A percentile compares a stretch with the other conserved stretches of the same genome.
phyloP scores from a whole-genome alignment of 164 flowering plant genomes.

The Vitis rotundifolia region DNA sequence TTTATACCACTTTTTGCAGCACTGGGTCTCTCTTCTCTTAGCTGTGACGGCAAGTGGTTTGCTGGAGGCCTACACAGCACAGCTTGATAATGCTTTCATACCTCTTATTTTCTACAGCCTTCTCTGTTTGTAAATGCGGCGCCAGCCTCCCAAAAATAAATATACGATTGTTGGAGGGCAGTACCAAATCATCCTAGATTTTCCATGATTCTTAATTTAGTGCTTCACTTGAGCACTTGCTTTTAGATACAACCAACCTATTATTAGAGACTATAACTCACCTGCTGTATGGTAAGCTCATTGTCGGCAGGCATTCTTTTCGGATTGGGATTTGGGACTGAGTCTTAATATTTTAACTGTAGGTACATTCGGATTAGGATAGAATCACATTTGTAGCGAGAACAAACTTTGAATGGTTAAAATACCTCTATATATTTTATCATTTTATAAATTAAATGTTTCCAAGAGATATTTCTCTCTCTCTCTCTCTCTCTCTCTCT shows the following conservation, averaged over 20 bases:
- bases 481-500: too few relatives aligned
- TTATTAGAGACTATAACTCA: background rate
- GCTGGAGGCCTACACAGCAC: slow-evolving; percentile 97
- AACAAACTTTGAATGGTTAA: too few relatives aligned
- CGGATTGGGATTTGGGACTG: background rate
- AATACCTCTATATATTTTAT: too few relatives aligned
- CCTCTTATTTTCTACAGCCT: slow-evolving; percentile 93
- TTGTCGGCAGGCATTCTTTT: background rate
- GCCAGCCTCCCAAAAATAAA: background rate
- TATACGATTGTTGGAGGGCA: background rate
- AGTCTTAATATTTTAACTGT: background rate
- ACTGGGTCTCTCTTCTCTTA: slow-evolving; percentile 74
- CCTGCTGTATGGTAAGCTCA: background rate
- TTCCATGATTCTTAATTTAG: background rate
- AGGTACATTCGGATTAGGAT: background rate
- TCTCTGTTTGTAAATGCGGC: slow-evolving; percentile 61
- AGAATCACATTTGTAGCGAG: too few relatives aligned
- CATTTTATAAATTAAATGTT: too few relatives aligned
- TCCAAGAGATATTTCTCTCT: too few relatives aligned
- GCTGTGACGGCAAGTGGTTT: slow-evolving; percentile 84
- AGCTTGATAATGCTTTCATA: slow-evolving; percentile 96
- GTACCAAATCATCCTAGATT: background rate
- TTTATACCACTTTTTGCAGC: slow-evolving; percentile 47
- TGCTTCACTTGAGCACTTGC: background rate
- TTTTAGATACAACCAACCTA: slow-evolving; percentile 4